These are phyloP conservation scores for Ceratocystis destructans DNA, from an alignment of 2,329 filamentous ascomycete genomes.

Conservation along the genomic window DNA sequence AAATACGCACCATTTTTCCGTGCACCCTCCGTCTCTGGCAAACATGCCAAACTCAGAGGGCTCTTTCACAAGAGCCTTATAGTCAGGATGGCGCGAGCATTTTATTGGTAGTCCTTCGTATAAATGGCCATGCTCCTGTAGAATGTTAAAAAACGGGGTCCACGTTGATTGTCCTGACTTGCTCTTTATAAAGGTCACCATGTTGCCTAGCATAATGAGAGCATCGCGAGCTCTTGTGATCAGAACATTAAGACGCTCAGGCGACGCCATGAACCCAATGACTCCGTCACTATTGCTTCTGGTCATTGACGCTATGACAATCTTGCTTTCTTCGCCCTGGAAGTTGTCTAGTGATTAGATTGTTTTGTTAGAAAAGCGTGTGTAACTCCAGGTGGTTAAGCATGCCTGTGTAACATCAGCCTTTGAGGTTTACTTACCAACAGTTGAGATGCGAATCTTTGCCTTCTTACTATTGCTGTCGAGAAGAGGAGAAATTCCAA, in stretches of 20 bases:
- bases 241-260: constrained; percentile 56
- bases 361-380: too few species aligned
- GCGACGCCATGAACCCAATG: constrained; percentile 56
- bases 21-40: constrained; percentile 59
- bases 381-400: not conserved
- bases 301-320: constrained; percentile 55
- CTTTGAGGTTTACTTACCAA: constrained; percentile 37
- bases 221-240: constrained; percentile 51
- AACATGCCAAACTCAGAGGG: constrained; percentile 45
- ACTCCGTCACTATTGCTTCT: constrained; percentile 49
- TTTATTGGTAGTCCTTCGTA: constrained; percentile 47
- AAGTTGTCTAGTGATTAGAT: constrained; percentile 47
- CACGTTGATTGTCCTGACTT: constrained; percentile 35
- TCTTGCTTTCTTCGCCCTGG: constrained; percentile 62
- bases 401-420: not conserved
- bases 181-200: constrained; percentile 50
- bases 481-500: constrained; percentile 42
- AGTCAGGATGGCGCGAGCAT: constrained; percentile 46
- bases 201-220: constrained; percentile 57
- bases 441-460: constrained; percentile 50
- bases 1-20: constrained; percentile 35
- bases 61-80: constrained; percentile 30
- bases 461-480: constrained; percentile 39
- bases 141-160: constrained; percentile 40
- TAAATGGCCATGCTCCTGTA: constrained; percentile 39